A percentile compares a stretch with the other conserved stretches of the same genome.
Evolutionary conservation across 176 grass and related monocot genomes (phyloP).

Genomic region (Aegilops longissima): DNA sequence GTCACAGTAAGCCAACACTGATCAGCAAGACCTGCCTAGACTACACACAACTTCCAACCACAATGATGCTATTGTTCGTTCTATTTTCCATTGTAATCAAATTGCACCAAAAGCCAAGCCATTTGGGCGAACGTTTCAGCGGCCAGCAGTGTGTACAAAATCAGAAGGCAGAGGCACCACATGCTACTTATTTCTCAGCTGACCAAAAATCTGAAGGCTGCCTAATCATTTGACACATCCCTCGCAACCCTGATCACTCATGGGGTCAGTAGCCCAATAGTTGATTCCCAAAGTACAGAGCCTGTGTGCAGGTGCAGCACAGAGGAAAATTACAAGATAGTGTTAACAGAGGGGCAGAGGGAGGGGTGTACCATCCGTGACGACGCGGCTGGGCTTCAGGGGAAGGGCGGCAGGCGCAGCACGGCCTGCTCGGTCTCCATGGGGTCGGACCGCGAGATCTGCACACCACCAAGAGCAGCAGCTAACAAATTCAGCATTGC

Average conservation of each 20-base stretch:
- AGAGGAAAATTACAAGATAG: not conserved
- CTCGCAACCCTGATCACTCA: too few relatives aligned
- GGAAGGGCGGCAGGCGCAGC: constrained; percentile 64
- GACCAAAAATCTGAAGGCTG: not conserved
- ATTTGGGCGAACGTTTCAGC: not conserved
- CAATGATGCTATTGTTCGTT: not conserved
- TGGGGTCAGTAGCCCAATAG: not conserved
- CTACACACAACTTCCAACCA: not conserved
- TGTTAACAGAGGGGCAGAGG: not conserved
- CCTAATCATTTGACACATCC: too few relatives aligned
- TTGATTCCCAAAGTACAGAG: not conserved
- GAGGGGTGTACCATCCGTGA: not conserved
- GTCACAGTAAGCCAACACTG: too few relatives aligned
- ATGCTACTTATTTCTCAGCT: not conserved
- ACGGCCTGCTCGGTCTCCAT: constrained; percentile 74
- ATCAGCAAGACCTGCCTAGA: not conserved
- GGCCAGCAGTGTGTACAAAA: not conserved
- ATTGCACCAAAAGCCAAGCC: not conserved
- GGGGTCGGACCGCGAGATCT: constrained; percentile 87
- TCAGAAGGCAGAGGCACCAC: not conserved
- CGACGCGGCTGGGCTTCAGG: not conserved
- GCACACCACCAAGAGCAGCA: not conserved
- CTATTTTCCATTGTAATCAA: not conserved
- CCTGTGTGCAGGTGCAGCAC: not conserved
- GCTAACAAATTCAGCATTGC: too few relatives aligned